phyloP scores from a whole-genome alignment of 208 protist genomes.

The Endotrypanum monterogeii region DNA sequence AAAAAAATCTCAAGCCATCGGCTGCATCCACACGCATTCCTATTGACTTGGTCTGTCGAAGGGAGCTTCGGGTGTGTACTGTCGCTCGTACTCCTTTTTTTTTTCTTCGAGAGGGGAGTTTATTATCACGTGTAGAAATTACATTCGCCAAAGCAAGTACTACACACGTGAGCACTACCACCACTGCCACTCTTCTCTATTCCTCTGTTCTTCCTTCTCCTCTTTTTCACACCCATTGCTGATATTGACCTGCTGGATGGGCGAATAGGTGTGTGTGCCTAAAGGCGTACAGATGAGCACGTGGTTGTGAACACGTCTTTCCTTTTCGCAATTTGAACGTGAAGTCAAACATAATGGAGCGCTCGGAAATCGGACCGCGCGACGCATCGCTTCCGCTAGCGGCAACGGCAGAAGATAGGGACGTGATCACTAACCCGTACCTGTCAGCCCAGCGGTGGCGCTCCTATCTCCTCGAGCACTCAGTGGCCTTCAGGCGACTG shows the following conservation, averaged over 20 bases:
- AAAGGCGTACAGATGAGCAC: background rate
- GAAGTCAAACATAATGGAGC: background rate
- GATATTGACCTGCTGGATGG: background rate
- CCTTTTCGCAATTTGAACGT: background rate
- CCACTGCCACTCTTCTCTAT: background rate
- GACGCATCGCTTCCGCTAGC: background rate
- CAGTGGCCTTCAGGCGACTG: conserved; percentile 41
- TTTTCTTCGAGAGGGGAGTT: too few species aligned
- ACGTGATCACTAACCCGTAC: background rate
- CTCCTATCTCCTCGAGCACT: conserved; percentile 36
- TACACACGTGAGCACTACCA: background rate
- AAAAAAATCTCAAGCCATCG: too few species aligned
- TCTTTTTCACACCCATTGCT: background rate
- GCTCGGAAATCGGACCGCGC: background rate
- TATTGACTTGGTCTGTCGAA: too few species aligned
- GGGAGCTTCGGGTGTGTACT: too few species aligned
- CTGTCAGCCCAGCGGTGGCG: conserved; percentile 36
- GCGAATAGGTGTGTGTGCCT: background rate
- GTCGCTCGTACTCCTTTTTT: too few species aligned
- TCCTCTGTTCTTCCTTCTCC: background rate
- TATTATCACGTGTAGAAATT: background rate
- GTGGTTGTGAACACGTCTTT: background rate
- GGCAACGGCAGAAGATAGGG: background rate
- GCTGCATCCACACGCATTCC: too few species aligned
- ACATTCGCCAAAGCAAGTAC: background rate